Conservation (phyloP, 163 green algal genomes). For the Scenedesmus sp. region DNA sequence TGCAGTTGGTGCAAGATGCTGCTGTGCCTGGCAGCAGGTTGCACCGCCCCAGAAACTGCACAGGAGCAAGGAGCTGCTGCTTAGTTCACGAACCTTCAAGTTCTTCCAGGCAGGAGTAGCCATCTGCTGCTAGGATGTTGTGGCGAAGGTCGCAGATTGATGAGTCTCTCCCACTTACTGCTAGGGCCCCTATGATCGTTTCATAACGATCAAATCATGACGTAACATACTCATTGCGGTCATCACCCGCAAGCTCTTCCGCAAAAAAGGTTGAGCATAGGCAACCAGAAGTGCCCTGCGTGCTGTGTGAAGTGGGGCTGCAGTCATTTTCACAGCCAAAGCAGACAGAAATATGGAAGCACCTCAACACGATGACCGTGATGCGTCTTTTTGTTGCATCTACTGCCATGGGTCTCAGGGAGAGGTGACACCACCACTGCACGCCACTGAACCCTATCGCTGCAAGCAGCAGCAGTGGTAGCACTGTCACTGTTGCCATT, state of each 20-base stretch:
- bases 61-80: neutral
- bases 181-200: neutral
- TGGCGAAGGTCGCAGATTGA: neutral
- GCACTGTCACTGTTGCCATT: neutral
- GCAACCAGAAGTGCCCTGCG: neutral
- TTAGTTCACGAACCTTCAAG: neutral
- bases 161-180: neutral
- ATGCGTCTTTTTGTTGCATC: neutral
- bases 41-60: neutral
- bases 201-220: neutral
- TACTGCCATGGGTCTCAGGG: neutral
- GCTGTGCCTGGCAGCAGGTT: neutral
- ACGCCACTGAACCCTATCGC: neutral
- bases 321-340: neutral
- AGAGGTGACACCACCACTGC: too few relatives aligned
- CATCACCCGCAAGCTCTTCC: neutral
- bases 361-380: neutral
- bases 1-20: neutral
- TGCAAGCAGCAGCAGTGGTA: neutral
- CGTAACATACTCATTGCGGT: neutral
- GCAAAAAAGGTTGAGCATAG: neutral
- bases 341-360: neutral
- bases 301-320: neutral
- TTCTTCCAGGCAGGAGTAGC: constrained; percentile 31
- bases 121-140: neutral